phyloP scores from a whole-genome alignment of 2,329 filamentous ascomycete species.

The Rhynchosporium graminicola region DNA sequence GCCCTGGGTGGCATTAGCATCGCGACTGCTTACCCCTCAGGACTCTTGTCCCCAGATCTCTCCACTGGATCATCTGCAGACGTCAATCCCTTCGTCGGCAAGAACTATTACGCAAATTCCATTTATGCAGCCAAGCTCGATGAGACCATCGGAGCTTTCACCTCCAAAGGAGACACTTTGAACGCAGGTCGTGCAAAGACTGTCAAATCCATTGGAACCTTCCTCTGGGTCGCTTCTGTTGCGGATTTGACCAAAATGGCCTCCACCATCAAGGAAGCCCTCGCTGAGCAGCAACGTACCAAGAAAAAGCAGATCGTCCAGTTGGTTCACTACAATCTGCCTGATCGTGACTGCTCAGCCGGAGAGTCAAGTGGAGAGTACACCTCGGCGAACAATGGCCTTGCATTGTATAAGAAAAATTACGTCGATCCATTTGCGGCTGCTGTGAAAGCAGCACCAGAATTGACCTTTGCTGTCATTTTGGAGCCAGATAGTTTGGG shows the following conservation, averaged over 20 bases:
- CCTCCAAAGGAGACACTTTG: conserved; percentile 40
- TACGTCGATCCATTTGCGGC: conserved; percentile 45
- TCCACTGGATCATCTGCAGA: neutral
- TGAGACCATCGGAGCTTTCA: conserved; percentile 43
- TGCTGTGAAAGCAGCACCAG: conserved; percentile 43
- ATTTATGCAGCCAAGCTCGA: conserved; percentile 47
- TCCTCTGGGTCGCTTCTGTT: conserved; percentile 47
- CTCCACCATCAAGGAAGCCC: conserved; percentile 44
- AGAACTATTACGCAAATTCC: conserved; percentile 51
- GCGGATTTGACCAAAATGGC: conserved; percentile 44
- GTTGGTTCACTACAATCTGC: conserved; percentile 49
- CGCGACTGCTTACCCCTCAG: neutral
- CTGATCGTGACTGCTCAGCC: conserved; percentile 49
- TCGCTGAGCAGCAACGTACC: conserved; percentile 43
- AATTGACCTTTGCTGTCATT: conserved; percentile 47
- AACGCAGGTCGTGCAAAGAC: conserved; percentile 45
- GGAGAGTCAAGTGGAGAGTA: conserved; percentile 48
- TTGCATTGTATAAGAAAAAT: conserved; percentile 45
- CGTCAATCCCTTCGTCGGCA: conserved; percentile 49
- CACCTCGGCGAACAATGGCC: conserved; percentile 41
- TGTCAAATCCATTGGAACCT: conserved; percentile 46
- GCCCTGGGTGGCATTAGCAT: conserved; percentile 5
- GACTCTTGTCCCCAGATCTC: neutral
- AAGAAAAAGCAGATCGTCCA: conserved; percentile 41
- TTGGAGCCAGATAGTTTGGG: conserved; percentile 49